Percentiles rank a stretch among this genome's conserved stretches.
Evolutionary conservation across 2,329 filamentous ascomycete genomes (phyloP).

Genomic region (Biscogniauxia mediterranea): DNA sequence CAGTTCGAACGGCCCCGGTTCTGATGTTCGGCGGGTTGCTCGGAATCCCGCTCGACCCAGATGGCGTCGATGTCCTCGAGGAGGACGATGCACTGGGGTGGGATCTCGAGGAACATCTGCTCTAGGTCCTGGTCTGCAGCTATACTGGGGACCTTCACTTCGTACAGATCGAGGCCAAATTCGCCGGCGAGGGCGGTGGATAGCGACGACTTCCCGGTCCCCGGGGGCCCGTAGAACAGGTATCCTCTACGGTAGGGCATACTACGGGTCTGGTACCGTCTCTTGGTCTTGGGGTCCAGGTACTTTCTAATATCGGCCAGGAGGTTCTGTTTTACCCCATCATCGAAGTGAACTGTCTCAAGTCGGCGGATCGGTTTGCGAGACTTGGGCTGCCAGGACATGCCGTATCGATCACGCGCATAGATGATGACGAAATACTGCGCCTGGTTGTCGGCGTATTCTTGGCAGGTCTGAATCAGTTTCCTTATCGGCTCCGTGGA

Average conservation of each 20-base stretch:
- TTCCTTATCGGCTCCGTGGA: slow-evolving; percentile 48
- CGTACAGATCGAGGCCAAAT: slow-evolving; percentile 51
- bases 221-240: slow-evolving; percentile 32
- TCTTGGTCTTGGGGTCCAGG: slow-evolving; percentile 42
- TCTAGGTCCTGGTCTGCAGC: slow-evolving; percentile 48
- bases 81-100: slow-evolving; percentile 52
- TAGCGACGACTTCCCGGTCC: slow-evolving; percentile 41
- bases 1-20: slow-evolving; percentile 37
- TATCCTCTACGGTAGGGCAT: slow-evolving; percentile 59
- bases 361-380: slow-evolving; percentile 48
- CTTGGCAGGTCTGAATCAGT: slow-evolving; percentile 46
- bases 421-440: slow-evolving; percentile 52
- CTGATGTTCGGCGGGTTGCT: slow-evolving; percentile 23
- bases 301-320: slow-evolving; percentile 52
- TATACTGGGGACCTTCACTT: slow-evolving; percentile 44
- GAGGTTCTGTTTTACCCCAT: slow-evolving; percentile 44
- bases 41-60: slow-evolving; percentile 40
- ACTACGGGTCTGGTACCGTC: slow-evolving; percentile 63
- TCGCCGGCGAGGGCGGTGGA: slow-evolving; percentile 51
- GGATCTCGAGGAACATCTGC: slow-evolving; percentile 49
- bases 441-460: slow-evolving; percentile 46
- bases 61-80: slow-evolving; percentile 55
- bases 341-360: slow-evolving; percentile 51
- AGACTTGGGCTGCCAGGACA: slow-evolving; percentile 48
- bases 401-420: slow-evolving; percentile 43